A percentile compares a stretch with the other conserved stretches of the same genome.
phyloP scores from a whole-genome alignment of 208 protist species.

The Lotmaria passim region DNA sequence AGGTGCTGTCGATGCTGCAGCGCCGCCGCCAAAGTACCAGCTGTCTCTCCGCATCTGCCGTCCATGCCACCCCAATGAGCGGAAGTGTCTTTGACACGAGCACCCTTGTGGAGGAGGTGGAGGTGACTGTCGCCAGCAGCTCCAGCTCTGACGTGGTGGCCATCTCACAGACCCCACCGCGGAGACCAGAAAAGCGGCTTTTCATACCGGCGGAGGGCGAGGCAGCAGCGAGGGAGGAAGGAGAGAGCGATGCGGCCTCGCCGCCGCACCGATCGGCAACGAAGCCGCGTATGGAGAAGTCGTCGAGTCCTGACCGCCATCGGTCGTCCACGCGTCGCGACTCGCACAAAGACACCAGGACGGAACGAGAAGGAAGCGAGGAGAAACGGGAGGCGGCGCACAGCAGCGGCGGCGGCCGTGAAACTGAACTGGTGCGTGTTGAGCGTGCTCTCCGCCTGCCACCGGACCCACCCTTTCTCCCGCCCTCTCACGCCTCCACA shows the following conservation, averaged over 20 bases:
- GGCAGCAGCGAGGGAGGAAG: neutral
- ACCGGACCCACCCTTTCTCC: constrained; percentile 10
- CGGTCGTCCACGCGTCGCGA: neutral
- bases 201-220: too few species aligned
- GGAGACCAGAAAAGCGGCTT: neutral
- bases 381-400: neutral
- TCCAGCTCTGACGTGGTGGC: neutral
- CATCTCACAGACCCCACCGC: neutral
- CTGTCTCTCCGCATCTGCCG: too few species aligned
- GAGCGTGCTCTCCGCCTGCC: constrained; percentile 26
- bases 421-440: constrained; percentile 22
- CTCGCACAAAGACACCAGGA: neutral
- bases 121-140: constrained; percentile 9
- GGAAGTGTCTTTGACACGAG: neutral
- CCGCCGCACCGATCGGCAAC: constrained; percentile 28
- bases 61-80: neutral
- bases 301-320: neutral
- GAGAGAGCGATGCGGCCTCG: neutral
- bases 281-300: constrained; percentile 24
- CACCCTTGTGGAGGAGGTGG: constrained; percentile 21
- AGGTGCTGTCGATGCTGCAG: constrained; percentile 24
- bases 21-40: neutral
- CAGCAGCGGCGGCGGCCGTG: neutral
- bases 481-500: constrained; percentile 2
- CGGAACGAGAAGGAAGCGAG: neutral